Percentiles rank a stretch among this genome's conserved stretches.
These are phyloP conservation scores for Geranium brycei DNA, from an alignment of 345 rosid genomes.

Conservation along the genomic window DNA sequence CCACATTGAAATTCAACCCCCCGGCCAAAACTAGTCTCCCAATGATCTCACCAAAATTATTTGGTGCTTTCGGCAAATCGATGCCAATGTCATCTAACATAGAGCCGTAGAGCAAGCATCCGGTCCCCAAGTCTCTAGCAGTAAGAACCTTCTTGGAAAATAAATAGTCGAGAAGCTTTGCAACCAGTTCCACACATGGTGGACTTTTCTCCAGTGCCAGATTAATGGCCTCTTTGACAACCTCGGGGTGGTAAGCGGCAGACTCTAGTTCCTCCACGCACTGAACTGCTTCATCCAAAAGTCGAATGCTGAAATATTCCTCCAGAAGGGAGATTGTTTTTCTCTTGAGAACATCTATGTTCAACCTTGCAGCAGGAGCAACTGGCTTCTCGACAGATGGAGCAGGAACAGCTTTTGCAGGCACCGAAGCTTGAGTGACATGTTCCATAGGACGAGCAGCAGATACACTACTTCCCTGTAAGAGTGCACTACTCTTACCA, in stretches of 20 bases:
- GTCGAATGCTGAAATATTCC: constrained; percentile 49
- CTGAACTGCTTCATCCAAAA: constrained; percentile 56
- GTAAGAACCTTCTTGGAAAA: constrained; percentile 36
- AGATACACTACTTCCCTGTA: constrained; percentile 24
- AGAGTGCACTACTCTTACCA: constrained; percentile 23
- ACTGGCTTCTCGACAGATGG: constrained; percentile 20
- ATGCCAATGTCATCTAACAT: constrained; percentile 71
- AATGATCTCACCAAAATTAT: constrained; percentile 59
- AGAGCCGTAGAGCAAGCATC: constrained; percentile 57
- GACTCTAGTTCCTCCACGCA: constrained; percentile 62
- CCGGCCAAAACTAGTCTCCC: constrained; percentile 47
- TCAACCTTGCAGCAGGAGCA: constrained; percentile 23
- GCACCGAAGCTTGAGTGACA: constrained; percentile 6
- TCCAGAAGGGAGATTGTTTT: constrained; percentile 58
- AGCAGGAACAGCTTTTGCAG: constrained; percentile 18
- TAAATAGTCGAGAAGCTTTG: constrained; percentile 39
- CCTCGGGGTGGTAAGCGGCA: constrained; percentile 58
- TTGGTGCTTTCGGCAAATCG: constrained; percentile 74
- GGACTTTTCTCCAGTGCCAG: constrained; percentile 67
- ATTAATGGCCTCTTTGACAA: constrained; percentile 68
- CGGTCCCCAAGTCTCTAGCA: constrained; percentile 38
- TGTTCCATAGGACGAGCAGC: constrained; percentile 15
- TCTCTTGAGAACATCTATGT: constrained; percentile 35
- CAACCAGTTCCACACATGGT: constrained; percentile 37
- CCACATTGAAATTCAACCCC: constrained; percentile 38